Conservation (phyloP, 2,329 filamentous ascomycete species). For the Bimuria novae-zelandiae region DNA sequence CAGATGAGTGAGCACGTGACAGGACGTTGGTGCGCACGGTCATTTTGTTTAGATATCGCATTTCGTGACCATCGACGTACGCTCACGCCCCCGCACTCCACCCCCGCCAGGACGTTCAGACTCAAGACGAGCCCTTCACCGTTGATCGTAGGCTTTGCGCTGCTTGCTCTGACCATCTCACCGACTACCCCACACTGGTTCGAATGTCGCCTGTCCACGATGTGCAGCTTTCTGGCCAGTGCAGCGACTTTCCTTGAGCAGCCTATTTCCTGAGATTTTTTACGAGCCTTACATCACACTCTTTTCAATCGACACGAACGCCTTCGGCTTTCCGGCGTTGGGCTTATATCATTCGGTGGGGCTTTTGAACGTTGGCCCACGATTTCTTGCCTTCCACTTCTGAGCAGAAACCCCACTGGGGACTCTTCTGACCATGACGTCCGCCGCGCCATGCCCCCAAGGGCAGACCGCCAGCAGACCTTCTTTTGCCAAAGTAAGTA, state of each 20-base stretch:
- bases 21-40: slow-evolving; percentile 3
- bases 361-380: neutral
- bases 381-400: neutral
- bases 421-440: slow-evolving; percentile 33
- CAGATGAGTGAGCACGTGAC: slow-evolving; percentile 3
- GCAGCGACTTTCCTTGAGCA: slow-evolving; percentile 58
- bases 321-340: slow-evolving; percentile 29
- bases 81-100: too few species aligned
- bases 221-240: slow-evolving; percentile 54
- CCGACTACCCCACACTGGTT: slow-evolving; percentile 20
- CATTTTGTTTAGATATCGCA: neutral
- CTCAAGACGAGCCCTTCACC: slow-evolving; percentile 11
- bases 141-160: neutral
- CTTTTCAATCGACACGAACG: slow-evolving; percentile 31
- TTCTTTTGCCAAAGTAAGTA: slow-evolving; percentile 76
- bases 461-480: slow-evolving; percentile 54
- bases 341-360: slow-evolving; percentile 25
- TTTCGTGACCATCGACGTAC: too few species aligned
- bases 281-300: slow-evolving; percentile 36
- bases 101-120: slow-evolving; percentile 14
- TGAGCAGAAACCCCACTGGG: slow-evolving; percentile 4
- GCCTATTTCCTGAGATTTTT: slow-evolving; percentile 50
- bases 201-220: slow-evolving; percentile 55
- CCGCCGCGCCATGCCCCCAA: slow-evolving; percentile 32
- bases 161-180: slow-evolving; percentile 2